A percentile compares a stretch with the other conserved stretches of the same genome.
phyloP scores from a whole-genome alignment of 306 rosid genomes.

The Biancaea sappan region DNA sequence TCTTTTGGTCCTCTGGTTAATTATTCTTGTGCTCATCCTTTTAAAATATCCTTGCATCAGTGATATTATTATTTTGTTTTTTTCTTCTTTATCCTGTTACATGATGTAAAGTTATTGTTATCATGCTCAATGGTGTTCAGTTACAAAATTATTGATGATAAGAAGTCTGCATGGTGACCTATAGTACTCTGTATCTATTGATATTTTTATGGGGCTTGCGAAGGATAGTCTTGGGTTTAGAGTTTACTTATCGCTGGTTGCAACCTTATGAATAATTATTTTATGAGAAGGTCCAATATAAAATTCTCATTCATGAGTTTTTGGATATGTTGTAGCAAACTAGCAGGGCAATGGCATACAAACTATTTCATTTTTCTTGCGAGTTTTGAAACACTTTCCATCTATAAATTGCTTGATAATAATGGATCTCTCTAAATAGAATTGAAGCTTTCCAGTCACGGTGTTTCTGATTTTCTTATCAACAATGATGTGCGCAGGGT shows the following conservation, averaged over 20 bases:
- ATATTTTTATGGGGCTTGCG: not conserved
- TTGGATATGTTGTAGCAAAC: conserved; percentile 17
- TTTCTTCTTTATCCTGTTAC: not conserved
- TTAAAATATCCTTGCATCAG: not conserved
- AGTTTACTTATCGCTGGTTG: not conserved
- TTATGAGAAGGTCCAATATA: not conserved
- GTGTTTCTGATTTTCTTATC: conserved; percentile 30
- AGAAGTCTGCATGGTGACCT: not conserved
- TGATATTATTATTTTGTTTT: too few relatives aligned
- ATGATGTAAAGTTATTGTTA: not conserved
- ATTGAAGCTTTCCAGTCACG: conserved; percentile 12
- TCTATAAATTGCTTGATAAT: conserved; percentile 17
- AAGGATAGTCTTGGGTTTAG: not conserved
- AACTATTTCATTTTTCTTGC: conserved; percentile 5
- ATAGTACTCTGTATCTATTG: not conserved
- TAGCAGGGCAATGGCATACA: not conserved
- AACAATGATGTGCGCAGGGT: conserved; percentile 62
- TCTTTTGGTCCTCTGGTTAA: not conserved
- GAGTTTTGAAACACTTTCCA: conserved; percentile 2
- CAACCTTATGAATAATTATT: not conserved
- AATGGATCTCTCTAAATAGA: conserved; percentile 10
- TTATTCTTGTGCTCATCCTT: not conserved
- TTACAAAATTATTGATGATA: too few relatives aligned
- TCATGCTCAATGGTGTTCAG: not conserved
- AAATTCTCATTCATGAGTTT: not conserved